Conservation (phyloP, 2,329 filamentous ascomycete genomes). For the Cladosporium sp. region DNA sequence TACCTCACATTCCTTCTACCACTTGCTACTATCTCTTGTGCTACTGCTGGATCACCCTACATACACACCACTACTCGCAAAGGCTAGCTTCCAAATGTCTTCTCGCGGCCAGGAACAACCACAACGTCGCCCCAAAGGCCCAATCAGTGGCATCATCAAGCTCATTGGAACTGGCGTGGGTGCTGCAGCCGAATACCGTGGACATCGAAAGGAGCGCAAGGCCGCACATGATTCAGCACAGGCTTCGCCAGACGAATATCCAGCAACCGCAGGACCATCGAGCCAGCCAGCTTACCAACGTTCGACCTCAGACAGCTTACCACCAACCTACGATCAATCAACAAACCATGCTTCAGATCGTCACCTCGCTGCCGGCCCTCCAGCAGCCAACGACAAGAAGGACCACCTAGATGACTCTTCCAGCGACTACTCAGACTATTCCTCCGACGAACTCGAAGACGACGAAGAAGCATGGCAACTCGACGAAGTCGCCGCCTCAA, state of each 20-base stretch:
- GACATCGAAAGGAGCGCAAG: constrained; percentile 30
- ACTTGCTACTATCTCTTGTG: not conserved
- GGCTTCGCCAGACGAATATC: constrained; percentile 11
- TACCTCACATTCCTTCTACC: not conserved
- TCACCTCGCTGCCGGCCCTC: constrained; percentile 20
- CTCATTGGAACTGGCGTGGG: constrained; percentile 31
- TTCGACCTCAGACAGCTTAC: not conserved
- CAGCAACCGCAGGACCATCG: constrained; percentile 3
- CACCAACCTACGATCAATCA: constrained; percentile 22
- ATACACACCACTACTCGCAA: not conserved
- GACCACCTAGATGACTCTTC: not conserved
- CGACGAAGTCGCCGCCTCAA: constrained; percentile 31
- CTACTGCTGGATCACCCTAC: not conserved
- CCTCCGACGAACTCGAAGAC: constrained; percentile 26
- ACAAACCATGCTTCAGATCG: constrained; percentile 12
- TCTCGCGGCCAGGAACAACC: not conserved
- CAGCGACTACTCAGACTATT: constrained; percentile 19
- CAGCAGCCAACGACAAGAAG: constrained; percentile 21
- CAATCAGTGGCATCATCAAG: constrained; percentile 19
- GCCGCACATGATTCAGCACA: constrained; percentile 21
- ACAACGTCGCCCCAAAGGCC: constrained; percentile 7
- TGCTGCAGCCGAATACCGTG: constrained; percentile 32
- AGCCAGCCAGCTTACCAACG: not conserved
- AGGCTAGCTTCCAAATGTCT: not conserved
- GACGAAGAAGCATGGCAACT: constrained; percentile 36